phyloP scores from a whole-genome alignment of 805 yeast genomes.

The Maudiozyma bulderi region DNA sequence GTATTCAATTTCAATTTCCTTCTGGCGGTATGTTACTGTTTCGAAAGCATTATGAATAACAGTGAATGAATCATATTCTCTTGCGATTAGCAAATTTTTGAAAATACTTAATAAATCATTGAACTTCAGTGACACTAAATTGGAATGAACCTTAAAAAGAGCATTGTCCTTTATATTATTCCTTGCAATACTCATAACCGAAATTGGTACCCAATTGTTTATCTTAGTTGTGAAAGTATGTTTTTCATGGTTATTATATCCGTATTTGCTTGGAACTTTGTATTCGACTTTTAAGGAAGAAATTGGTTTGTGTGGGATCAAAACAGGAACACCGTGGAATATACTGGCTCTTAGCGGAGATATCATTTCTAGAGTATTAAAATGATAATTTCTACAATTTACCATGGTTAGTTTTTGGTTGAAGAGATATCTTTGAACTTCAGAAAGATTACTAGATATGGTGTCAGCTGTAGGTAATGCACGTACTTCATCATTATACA shows the following conservation, averaged over 20 bases:
- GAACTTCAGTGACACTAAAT: constrained; percentile 9
- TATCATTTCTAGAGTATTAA: constrained; percentile 38
- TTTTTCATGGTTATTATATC: constrained; percentile 29
- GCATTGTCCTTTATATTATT: constrained; percentile 6
- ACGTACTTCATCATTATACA: constrained; percentile 8
- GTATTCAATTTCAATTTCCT: constrained; percentile 22
- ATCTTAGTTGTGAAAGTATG: constrained; percentile 43
- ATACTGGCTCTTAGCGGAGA: constrained; percentile 42
- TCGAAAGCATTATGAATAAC: constrained; percentile 13
- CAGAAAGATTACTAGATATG: constrained; percentile 15
- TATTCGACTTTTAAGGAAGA: constrained; percentile 43
- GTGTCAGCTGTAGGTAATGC: constrained; percentile 6
- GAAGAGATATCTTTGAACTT: constrained; percentile 28
- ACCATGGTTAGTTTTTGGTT: constrained; percentile 30
- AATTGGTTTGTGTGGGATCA: constrained; percentile 43
- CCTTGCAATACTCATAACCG: constrained; percentile 14
- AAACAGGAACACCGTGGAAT: constrained; percentile 53
- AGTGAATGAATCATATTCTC: constrained; percentile 11
- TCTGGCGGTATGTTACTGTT: constrained; percentile 17
- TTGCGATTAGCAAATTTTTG: constrained; percentile 14
- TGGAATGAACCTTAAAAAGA: constrained; percentile 8
- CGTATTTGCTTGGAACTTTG: constrained; percentile 28
- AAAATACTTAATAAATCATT: constrained; percentile 13
- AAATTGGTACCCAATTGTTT: constrained; percentile 42
- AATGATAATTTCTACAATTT: constrained; percentile 56